These are phyloP conservation scores for Pichia sp. DNA, from an alignment of 1,139 yeast genomes.

Conservation along the genomic window DNA sequence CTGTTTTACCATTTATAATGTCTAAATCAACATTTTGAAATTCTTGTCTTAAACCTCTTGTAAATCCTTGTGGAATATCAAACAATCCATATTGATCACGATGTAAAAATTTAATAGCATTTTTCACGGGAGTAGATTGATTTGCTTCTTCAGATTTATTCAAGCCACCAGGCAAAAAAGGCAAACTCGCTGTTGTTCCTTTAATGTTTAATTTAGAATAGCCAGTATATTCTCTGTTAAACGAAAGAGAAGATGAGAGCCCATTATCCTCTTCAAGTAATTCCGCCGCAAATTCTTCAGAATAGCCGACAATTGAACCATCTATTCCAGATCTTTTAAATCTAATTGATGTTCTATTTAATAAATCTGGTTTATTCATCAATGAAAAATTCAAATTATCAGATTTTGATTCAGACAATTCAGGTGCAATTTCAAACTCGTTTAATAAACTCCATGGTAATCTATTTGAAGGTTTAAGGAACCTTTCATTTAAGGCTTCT, in stretches of 20 bases:
- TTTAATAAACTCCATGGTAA: constrained; percentile 57
- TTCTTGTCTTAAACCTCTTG: constrained; percentile 50
- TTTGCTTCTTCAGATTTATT: not conserved
- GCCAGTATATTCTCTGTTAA: constrained; percentile 62
- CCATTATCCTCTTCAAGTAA: constrained; percentile 34
- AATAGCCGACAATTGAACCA: constrained; percentile 59
- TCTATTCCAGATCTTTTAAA: constrained; percentile 69
- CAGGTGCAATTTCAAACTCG: constrained; percentile 42
- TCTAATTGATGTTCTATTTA: constrained; percentile 51
- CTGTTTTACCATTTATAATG: constrained; percentile 10
- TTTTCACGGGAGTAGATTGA: constrained; percentile 19
- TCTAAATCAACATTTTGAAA: constrained; percentile 7
- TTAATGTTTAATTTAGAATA: constrained; percentile 49
- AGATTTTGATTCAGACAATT: constrained; percentile 25
- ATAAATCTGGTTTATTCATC: constrained; percentile 44
- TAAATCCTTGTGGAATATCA: constrained; percentile 77
- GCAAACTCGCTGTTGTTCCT: constrained; percentile 73
- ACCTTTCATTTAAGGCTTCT: constrained; percentile 28
- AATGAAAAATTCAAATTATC: constrained; percentile 29
- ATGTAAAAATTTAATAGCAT: constrained; percentile 43
- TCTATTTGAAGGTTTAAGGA: constrained; percentile 44
- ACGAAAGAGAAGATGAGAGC: constrained; percentile 57
- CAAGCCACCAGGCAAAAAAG: constrained; percentile 92
- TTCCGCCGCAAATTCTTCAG: constrained; percentile 52
- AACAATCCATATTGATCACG: constrained; percentile 69